Base-by-base conservation (phyloP, 208 protist species). In the Leptomonas pyrrhocoris region DNA sequence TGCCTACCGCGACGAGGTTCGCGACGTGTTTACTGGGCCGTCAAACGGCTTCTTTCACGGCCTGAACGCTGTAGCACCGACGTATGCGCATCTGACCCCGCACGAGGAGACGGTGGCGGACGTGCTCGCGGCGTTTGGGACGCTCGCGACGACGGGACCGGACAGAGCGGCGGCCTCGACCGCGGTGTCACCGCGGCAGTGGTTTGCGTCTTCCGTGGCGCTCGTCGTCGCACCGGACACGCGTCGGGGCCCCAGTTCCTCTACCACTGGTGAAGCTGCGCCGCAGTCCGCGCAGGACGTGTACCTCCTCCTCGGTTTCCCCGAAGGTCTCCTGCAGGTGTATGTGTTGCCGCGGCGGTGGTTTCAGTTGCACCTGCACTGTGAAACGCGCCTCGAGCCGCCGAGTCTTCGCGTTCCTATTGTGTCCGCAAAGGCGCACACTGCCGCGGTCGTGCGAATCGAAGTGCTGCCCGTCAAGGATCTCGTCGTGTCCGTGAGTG, bases 41-140 rank as follows among this genome's bases (percentile, higher is more conserved):
- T 84, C 84, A 11, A 94, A 83, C 45, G 76, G 76, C 31, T 94
- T 93, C 72, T 96, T 96, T 60, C 81, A 85, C 36, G 89, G 87
- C 13, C 75, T 94, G 28, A 80, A 80, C 50, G 79, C 92, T 11
- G 65, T 94, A 11, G 83, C 92, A 6, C 89, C 89, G 18, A 93
- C 92, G 16, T 96, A 90, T 68, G 83, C 88, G 56, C 88, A 96
- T 72, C 75, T 96, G 23, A 77, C 88, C 27, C 74, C 69, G 43
- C 80, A 83, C 30, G 79, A 78, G 28, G 36, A 61, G 8, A 74
- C 73, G 19, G 62, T 79, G 21, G 68, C 83, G 13, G 92, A 96
- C 66, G 59, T 94, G 6, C 73, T 96, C 36, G 71, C 79, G 56
- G 57, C 76, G 13, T 96, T 96, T 73, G 84, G 86, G 38, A 59